These are phyloP conservation scores for Globisporangium emineosum DNA, from an alignment of 352 stramenopile species.

Conservation along the genomic window DNA sequence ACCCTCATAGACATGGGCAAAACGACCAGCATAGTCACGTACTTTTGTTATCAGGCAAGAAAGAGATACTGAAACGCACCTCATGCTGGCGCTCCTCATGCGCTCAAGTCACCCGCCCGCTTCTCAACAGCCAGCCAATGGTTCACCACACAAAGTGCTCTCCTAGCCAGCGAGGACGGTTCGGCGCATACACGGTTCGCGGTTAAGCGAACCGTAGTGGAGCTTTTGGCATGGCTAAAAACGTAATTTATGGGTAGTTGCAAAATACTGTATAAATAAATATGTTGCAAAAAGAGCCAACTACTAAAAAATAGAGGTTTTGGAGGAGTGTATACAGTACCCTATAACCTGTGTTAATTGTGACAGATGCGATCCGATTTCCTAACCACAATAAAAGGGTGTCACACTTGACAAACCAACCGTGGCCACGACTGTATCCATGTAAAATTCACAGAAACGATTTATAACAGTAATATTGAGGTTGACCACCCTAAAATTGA, in stretches of 20 bases:
- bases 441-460: too few species aligned
- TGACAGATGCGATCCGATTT: too few species aligned
- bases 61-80: constrained; percentile 67
- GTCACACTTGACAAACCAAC: too few species aligned
- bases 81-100: neutral
- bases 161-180: neutral
- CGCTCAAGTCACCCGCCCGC: neutral
- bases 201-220: neutral
- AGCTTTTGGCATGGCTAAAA: neutral
- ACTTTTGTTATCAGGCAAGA: constrained; percentile 87
- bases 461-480: too few species aligned
- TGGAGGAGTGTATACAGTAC: too few species aligned
- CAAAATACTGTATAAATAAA: too few species aligned
- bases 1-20: neutral
- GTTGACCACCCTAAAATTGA: too few species aligned
- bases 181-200: neutral
- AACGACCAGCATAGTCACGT: constrained; percentile 24
- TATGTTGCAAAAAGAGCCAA: too few species aligned
- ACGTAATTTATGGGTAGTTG: neutral
- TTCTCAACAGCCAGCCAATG: constrained; percentile 23
- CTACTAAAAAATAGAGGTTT: too few species aligned
- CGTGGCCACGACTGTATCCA: too few species aligned
- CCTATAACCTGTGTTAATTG: too few species aligned
- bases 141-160: constrained; percentile 14
- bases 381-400: too few species aligned